Evolutionary conservation across 1,139 yeast genomes (phyloP), one percentile per base, ranked within the genome.

Genomic region (Candida glucosophila): DNA sequence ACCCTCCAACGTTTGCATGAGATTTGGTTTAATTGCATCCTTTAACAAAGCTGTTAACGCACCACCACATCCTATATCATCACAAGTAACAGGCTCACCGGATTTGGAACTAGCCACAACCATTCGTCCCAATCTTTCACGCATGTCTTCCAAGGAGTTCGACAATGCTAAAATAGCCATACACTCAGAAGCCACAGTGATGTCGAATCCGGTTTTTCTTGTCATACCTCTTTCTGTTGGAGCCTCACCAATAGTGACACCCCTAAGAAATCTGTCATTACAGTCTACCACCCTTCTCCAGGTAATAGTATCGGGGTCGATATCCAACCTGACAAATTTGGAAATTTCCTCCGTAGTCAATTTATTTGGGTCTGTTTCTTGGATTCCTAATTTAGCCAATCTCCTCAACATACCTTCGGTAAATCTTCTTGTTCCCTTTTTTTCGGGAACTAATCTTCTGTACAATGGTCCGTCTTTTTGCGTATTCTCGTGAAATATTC

Each of bases 1-100:
- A 37, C 98, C 98, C 60, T 90, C 98, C 41, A 90, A 71, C 28
- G 97, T 85, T 62, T 90, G 98, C 98, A 90, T 90, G 49, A 90
- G 63, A 54, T 88, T 90, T 40, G 98, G 98, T 64, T 90, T 88
- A 50, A 90, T 81, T 22, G 98, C 96, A 52, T 90, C 98, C 64
- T 86, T 88, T 66, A 90, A 72, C 44, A 90, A 63, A 8, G 97
- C 98, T 35, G 96, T 81, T 52, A 90, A 67, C 13, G 98, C 97
- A 50, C 98, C 98, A 24, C 95, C 97, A 55, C 90, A 80, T 23
- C 98, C 97, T 41, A 90, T 72, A 49, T 90, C 98, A 55, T 90
- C 97, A 54, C 94, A 83, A 24, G 98, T 90, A 46, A 90, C 62
- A 39, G 98, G 95, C 30, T 67, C 93, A 36, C 96, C 96, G 20